A percentile compares a stretch with the other conserved stretches of the same genome.
Evolutionary conservation across 2,329 filamentous ascomycete species (phyloP).

Genomic region (Aspergillus sp.): DNA sequence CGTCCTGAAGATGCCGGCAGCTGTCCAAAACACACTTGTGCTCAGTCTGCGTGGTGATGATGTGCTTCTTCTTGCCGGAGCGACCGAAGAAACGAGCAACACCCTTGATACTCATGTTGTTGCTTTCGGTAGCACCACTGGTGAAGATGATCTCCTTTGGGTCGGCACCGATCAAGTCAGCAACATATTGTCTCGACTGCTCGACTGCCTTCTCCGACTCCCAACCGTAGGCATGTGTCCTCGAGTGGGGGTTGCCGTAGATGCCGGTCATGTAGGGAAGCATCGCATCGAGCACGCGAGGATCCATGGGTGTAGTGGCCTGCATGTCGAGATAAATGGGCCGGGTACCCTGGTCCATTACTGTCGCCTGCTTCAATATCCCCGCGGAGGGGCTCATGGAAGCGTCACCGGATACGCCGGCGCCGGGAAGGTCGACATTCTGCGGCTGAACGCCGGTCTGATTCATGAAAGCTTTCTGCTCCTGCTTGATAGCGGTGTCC

Average conservation of each 20-base stretch:
- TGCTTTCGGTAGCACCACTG: constrained; percentile 94
- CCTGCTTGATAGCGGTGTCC: constrained; percentile 76
- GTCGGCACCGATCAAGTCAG: constrained; percentile 83
- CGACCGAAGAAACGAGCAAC: constrained; percentile 92
- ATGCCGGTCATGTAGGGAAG: constrained; percentile 87
- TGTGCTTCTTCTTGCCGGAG: constrained; percentile 93
- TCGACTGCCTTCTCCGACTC: constrained; percentile 94
- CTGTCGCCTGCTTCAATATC: constrained; percentile 80
- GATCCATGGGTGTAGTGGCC: constrained; percentile 90
- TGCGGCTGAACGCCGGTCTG: constrained; percentile 50
- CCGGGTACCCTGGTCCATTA: constrained; percentile 86
- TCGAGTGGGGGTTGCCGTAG: constrained; percentile 94
- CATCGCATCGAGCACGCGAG: constrained; percentile 93
- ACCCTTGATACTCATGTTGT: constrained; percentile 99
- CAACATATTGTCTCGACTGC: constrained; percentile 74
- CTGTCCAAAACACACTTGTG: constrained; percentile 99
- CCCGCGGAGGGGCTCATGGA: constrained; percentile 77
- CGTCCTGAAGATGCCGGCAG: constrained; percentile 92
- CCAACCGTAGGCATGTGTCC: constrained; percentile 98
- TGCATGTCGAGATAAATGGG: constrained; percentile 99
- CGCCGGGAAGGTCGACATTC: constrained; percentile 54
- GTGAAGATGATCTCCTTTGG: constrained; percentile 99
- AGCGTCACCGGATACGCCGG: constrained; percentile 54
- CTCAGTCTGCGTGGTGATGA: constrained; percentile 95
- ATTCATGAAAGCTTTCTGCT: constrained; percentile 69